These are phyloP conservation scores for Penicillium sp. DNA, from an alignment of 2,329 filamentous ascomycete genomes.

Conservation along the genomic window DNA sequence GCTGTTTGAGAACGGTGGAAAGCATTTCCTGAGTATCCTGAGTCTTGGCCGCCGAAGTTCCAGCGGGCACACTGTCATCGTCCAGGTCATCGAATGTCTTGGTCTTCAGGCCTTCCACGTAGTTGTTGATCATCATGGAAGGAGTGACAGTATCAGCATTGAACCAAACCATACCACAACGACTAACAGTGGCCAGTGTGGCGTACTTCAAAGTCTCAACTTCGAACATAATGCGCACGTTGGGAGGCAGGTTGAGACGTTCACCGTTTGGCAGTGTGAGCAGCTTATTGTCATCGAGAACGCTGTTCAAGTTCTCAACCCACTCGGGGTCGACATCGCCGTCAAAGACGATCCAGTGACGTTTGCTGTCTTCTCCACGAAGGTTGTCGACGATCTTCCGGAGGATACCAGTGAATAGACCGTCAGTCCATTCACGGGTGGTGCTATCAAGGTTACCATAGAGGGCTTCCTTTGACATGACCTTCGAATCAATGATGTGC, in stretches of 20 bases:
- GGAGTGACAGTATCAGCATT: constrained; percentile 96
- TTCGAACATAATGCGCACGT: constrained; percentile 99
- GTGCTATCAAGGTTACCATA: constrained; percentile 96
- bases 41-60: constrained; percentile 74
- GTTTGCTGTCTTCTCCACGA: constrained; percentile 92
- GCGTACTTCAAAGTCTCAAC: constrained; percentile 98
- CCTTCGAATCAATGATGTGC: constrained; percentile 98
- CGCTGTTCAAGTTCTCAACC: constrained; percentile 99
- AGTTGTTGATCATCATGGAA: constrained; percentile 89
- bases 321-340: constrained; percentile 99
- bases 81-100: constrained; percentile 93
- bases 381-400: constrained; percentile 99
- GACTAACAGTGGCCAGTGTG: constrained; percentile 96
- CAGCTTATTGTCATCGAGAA: constrained; percentile 98
- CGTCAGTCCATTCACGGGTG: constrained; percentile 98
- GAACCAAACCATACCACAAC: constrained; percentile 99
- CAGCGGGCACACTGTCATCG: constrained; percentile 79
- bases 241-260: constrained; percentile 87
- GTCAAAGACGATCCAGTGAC: constrained; percentile 99
- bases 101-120: constrained; percentile 78
- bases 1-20: constrained; percentile 74
- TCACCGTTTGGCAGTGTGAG: constrained; percentile 97
- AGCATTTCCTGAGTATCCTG: constrained; percentile 76
- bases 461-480: constrained; percentile 98
- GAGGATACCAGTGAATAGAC: constrained; percentile 94